Percentiles rank a stretch among this genome's conserved stretches.
phyloP scores from a whole-genome alignment of 176 grass and related monocot species.

The Juncus inflexus region DNA sequence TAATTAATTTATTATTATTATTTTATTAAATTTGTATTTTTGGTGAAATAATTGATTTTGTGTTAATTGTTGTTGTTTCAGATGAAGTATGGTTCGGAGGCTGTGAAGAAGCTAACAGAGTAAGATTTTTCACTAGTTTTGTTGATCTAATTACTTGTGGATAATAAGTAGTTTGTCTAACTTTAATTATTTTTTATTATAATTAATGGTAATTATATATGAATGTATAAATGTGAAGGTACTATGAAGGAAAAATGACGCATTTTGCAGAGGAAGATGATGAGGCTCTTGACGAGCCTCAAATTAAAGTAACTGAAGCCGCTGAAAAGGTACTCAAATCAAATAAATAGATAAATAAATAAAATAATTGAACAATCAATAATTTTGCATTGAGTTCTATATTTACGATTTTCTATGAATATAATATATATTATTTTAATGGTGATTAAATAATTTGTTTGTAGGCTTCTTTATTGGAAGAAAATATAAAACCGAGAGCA shows the following conservation, averaged over 20 bases:
- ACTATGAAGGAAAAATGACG: slow-evolving; percentile 68
- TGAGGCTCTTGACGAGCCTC: slow-evolving; percentile 53
- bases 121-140: slow-evolving; percentile 8
- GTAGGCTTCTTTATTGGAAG: slow-evolving; percentile 87
- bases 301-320: slow-evolving; percentile 67
- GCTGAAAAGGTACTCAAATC: slow-evolving; percentile 62
- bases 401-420: background rate
- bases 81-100: slow-evolving; percentile 82
- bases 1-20: slow-evolving; percentile 14
- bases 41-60: background rate
- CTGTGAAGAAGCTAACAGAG: slow-evolving; percentile 61
- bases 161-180: background rate
- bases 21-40: no score
- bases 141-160: background rate
- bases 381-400: no score
- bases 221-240: slow-evolving; percentile 34
- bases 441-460: background rate
- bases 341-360: no score
- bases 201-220: background rate
- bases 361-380: no score
- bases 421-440: background rate
- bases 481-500: slow-evolving; percentile 68
- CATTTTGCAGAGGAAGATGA: slow-evolving; percentile 45
- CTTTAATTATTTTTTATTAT: background rate
- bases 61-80: slow-evolving; percentile 26